These are phyloP conservation scores for Malassezia sympodialis DNA, from an alignment of 1,284 basidiomycete species.

Conservation along the genomic window DNA sequence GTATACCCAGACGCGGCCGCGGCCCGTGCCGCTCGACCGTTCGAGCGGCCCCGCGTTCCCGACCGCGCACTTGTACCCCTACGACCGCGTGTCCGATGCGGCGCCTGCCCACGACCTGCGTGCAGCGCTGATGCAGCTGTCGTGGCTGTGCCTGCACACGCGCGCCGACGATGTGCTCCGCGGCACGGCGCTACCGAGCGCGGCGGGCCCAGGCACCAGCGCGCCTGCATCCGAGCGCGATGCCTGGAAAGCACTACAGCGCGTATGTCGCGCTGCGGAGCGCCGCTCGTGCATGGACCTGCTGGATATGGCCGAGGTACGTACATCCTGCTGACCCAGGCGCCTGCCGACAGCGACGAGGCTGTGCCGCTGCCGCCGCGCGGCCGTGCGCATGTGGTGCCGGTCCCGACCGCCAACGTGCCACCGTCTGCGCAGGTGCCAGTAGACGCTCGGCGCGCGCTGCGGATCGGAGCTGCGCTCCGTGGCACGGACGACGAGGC, in stretches of 20 bases:
- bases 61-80: background rate
- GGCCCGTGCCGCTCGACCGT: background rate
- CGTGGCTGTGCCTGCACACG: slow-evolving; percentile 13
- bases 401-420: background rate
- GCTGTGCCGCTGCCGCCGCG: slow-evolving; percentile 6
- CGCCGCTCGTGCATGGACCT: background rate
- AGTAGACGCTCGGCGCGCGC: background rate
- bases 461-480: background rate
- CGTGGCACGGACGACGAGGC: background rate
- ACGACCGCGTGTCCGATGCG: background rate
- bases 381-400: slow-evolving; percentile 3
- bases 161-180: slow-evolving; percentile 1
- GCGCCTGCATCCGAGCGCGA: background rate
- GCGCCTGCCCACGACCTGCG: slow-evolving; percentile 10
- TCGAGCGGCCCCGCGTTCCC: slow-evolving; percentile 7
- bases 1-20: background rate
- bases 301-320: background rate
- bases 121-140: slow-evolving; percentile 13
- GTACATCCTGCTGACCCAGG: background rate
- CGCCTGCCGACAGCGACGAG: background rate
- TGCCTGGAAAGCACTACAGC: background rate
- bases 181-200: background rate
- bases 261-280: background rate
- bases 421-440: background rate
- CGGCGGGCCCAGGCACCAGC: background rate